Percentiles rank a stretch among this genome's conserved stretches.
Conservation (phyloP, 2,329 filamentous ascomycete genomes). For the Aspergillus amoenus region DNA sequence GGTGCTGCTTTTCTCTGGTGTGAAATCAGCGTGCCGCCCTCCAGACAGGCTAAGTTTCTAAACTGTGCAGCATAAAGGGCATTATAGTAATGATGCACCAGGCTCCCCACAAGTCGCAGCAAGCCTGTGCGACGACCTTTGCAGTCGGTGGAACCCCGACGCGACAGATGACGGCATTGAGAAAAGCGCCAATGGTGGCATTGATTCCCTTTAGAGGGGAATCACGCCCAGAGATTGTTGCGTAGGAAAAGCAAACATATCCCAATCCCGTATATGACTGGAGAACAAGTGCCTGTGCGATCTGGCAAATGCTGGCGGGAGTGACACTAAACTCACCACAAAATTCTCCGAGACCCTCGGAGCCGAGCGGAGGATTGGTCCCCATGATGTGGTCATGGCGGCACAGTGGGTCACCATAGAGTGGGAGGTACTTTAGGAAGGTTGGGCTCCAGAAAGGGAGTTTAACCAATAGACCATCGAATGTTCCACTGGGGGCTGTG, state of each 20-base stretch:
- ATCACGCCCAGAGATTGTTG: constrained; percentile 41
- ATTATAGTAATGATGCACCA: constrained; percentile 7
- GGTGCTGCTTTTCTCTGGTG: constrained; percentile 6
- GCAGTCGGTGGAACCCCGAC: constrained; percentile 1
- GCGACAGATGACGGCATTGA: constrained; percentile 15
- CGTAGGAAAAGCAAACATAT: constrained; percentile 43
- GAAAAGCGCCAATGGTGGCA: constrained; percentile 37
- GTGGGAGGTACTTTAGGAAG: neutral
- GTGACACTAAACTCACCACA: constrained; percentile 17
- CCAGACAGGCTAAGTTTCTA: constrained; percentile 11
- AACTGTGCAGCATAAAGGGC: constrained; percentile 4
- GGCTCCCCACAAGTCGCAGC: constrained; percentile 9
- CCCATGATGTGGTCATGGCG: neutral
- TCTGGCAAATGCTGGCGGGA: constrained; percentile 34
- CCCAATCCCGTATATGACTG: constrained; percentile 35
- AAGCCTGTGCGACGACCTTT: neutral
- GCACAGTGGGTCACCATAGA: neutral
- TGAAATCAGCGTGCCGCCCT: constrained; percentile 11
- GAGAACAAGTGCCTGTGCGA: constrained; percentile 40
- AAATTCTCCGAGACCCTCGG: constrained; percentile 2
- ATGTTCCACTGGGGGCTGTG: neutral
- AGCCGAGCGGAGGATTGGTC: constrained; percentile 26
- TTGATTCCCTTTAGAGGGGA: constrained; percentile 33
- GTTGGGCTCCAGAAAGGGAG: constrained; percentile 7
- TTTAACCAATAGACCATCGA: constrained; percentile 5